Evolutionary conservation across 495 filamentous ascomycete species (phyloP).

Genomic region (Xylaria sp.): DNA sequence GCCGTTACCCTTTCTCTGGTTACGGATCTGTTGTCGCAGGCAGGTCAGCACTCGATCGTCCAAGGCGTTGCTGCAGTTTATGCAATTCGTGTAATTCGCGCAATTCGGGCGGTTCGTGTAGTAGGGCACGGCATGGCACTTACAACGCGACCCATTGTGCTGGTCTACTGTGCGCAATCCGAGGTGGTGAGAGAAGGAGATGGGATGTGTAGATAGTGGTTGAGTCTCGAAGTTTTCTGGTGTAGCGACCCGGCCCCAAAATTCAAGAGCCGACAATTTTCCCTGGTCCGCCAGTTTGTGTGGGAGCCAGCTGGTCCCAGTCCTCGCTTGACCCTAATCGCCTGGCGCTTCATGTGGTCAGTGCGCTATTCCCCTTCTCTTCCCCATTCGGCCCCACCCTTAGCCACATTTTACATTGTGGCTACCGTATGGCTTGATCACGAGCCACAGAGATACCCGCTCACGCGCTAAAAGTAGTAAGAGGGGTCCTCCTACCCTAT

Average conservation of each 20-base stretch:
- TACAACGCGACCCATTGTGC: slow-evolving; percentile 61
- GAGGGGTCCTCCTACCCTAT: no score
- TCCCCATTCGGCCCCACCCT: neutral
- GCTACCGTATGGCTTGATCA: neutral
- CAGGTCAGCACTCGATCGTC: slow-evolving; percentile 35
- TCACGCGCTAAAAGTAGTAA: no score
- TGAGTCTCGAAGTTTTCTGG: slow-evolving; percentile 40
- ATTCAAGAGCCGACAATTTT: slow-evolving; percentile 45
- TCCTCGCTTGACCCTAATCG: slow-evolving; percentile 44
- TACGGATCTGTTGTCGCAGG: slow-evolving; percentile 71
- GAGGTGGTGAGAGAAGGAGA: slow-evolving; percentile 36
- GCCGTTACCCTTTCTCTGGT: slow-evolving; percentile 98
- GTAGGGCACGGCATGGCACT: slow-evolving; percentile 44
- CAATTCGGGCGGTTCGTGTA: no score
- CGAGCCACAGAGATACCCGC: slow-evolving; percentile 3
- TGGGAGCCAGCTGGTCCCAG: slow-evolving; percentile 36
- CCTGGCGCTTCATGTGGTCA: slow-evolving; percentile 21
- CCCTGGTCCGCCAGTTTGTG: slow-evolving; percentile 40
- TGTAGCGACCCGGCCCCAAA: slow-evolving; percentile 29
- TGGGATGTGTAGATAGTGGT: slow-evolving; percentile 30
- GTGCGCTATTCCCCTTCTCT: neutral
- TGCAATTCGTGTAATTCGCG: neutral
- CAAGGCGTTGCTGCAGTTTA: no score
- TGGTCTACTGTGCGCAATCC: slow-evolving; percentile 45
- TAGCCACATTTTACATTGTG: no score